Base-by-base conservation (phyloP, 1,139 yeast genomes). In the Spathaspora sp. region DNA sequence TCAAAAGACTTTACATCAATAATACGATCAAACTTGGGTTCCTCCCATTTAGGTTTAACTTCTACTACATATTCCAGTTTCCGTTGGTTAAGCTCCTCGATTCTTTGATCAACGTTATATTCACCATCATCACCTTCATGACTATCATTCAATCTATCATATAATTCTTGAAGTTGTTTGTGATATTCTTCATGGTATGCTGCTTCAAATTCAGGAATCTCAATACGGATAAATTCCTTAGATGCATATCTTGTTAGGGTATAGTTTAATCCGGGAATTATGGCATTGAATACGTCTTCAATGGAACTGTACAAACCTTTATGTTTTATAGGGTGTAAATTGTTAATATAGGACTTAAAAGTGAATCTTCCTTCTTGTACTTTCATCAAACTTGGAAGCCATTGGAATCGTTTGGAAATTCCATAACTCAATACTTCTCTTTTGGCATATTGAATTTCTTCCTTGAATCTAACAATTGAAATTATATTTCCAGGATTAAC, bases 301-400 rank as follows among this genome's bases (percentile, higher is more conserved):
- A 73, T 68, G 2, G 59, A 47, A 1, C 40, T 38, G 48, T 73
- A 72, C 20, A 72, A 52, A 0, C 50, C 53, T 13, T 53, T 39
- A 50, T 55, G 53, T 37, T 56, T 48, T 2, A 46, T 47, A 24
- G 76, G 76, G 46, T 72, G 70, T 49, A 72, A 60, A 50, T 73
- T 72, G 53, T 72, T 72, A 51, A 72, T 72, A 49, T 71, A 72
- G 1, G 76, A 68, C 3, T 44, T 45, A 39, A 69, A 57, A 23
- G 53, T 51, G 42, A 50, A 64, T 39, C 44, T 36, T 11, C 49
- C 39, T 36, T 55, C 60, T 7, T 43, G 34, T 4, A 45, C 41
- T 6, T 45, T 44, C 38, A 65, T 45, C 29, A 59, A 39, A 7
- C 68, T 55, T 1, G 74, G 73, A 4, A 68, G 44, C 73, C 73